phyloP scores from a whole-genome alignment of 176 grass and related monocot species.

The Cenchrus purpureus region DNA sequence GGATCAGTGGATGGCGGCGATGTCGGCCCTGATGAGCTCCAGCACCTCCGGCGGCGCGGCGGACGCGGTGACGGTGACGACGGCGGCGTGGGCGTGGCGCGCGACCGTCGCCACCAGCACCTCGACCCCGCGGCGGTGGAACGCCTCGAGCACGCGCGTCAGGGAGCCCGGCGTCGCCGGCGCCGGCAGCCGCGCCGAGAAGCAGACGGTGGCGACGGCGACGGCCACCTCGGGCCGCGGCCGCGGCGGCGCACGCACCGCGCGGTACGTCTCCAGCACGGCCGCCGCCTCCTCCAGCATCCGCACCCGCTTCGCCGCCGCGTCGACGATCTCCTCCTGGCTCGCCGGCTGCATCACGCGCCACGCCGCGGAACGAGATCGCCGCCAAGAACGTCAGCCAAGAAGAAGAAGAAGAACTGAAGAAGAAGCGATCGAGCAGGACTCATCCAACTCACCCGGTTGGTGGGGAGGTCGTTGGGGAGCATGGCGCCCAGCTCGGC shows the following conservation, averaged over 20 bases:
- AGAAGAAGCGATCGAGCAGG: no score
- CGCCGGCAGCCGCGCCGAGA: conserved; percentile 24
- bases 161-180: conserved; percentile 24
- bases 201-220: conserved; percentile 17
- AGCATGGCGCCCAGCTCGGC: conserved; percentile 39
- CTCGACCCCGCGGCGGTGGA: conserved; percentile 41
- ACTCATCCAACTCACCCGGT: not conserved
- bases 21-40: conserved; percentile 44
- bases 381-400: not conserved
- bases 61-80: conserved; percentile 42
- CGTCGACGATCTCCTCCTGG: conserved; percentile 32
- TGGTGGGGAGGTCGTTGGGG: not conserved
- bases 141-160: conserved; percentile 35
- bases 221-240: not conserved
- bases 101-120: conserved; percentile 36
- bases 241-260: not conserved
- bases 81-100: not conserved
- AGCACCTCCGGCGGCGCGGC: conserved; percentile 32
- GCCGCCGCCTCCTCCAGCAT: conserved; percentile 35
- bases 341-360: not conserved
- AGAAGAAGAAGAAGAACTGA: not conserved
- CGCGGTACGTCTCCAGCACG: conserved; percentile 45
- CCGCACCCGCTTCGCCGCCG: conserved; percentile 33
- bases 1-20: conserved; percentile 26
- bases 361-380: not conserved